Base-by-base conservation (phyloP, 2,329 filamentous ascomycete genomes). In the Aureobasidium musti region DNA sequence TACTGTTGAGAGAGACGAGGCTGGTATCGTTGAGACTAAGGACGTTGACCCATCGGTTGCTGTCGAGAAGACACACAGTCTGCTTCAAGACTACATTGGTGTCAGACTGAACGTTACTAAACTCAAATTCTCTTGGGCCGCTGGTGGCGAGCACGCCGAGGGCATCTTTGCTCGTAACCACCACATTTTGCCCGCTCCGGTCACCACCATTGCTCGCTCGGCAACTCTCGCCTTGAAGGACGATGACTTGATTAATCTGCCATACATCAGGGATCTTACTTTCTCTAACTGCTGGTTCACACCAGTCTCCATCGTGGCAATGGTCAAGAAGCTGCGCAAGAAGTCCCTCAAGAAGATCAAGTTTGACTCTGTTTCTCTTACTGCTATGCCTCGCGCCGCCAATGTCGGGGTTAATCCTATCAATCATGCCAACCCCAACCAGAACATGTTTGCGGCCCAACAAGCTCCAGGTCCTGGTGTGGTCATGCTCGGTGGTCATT, bases 241-340 rank as follows among this genome's bases (percentile, higher is more conserved):
- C 28, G 54, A 66, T 54, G 30, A 61, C 10, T 28, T 87, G 6
- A 73, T 88, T n/a, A 74, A 75, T 1, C 81, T 91, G 52, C 84
- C 84, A 3, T 75, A 84, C 70, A 74, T 91, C 28, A 79, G 85
- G 68, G 79, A 86, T 59, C 75, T 91, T 2, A 87, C 83, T 0
- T 77, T 91, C 10, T 85, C 85, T 70, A 91, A 91, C 71, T 90
- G 88, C 76, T 91, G 88, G 87, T 78, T 86, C 14, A 83, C 83
- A 2, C 88, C 89, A 0, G 79, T 83, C 47, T 79, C 86, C 1
- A 79, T 91, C 37, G 72, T 82, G 37, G 77, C 81, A 13, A 80
- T 87, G 61, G 77, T 87, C 67, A 77, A 77, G 2, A 73, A 75
- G 5, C 83, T 87, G 74, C 79, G 81, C 23, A 72, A 77, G 5